A percentile compares a stretch with the other conserved stretches of the same genome.
phyloP scores from a whole-genome alignment of 257 asterid genomes.

The Solanum chilense region DNA sequence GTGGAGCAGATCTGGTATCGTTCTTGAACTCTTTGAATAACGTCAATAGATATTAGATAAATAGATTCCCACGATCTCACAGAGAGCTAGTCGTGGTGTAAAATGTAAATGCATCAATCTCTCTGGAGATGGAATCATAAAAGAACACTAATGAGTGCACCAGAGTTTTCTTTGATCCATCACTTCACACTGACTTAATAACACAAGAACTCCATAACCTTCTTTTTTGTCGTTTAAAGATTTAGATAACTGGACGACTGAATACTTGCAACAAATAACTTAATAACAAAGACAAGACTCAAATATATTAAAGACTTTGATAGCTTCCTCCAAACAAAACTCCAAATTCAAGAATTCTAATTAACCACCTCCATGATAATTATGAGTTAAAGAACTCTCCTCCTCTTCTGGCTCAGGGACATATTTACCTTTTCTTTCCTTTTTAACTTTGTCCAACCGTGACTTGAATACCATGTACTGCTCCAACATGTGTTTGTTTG shows the following conservation, averaged over 20 bases:
- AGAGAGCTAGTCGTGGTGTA: neutral
- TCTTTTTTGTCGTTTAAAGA: neutral
- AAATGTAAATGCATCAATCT: neutral
- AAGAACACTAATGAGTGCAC: neutral
- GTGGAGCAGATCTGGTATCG: neutral
- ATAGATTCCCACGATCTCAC: neutral
- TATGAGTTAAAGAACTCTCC: neutral
- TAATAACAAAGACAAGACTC: neutral
- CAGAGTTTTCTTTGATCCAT: neutral
- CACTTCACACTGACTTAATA: neutral
- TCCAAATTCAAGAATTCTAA: neutral
- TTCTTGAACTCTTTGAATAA: neutral
- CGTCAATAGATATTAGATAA: neutral
- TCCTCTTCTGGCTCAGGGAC: neutral
- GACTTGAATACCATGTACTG: neutral
- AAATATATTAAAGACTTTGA: neutral
- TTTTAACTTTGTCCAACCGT: neutral
- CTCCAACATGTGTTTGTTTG: neutral
- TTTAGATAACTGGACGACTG: neutral
- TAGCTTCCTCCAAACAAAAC: neutral
- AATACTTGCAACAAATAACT: neutral
- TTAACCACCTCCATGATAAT: neutral
- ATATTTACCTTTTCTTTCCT: neutral
- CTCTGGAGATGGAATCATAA: neutral
- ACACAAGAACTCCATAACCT: neutral